A percentile compares a stretch with the other conserved stretches of the same genome.
phyloP scores from a whole-genome alignment of 768 basidiomycete species.

The Boletus reticulatus region DNA sequence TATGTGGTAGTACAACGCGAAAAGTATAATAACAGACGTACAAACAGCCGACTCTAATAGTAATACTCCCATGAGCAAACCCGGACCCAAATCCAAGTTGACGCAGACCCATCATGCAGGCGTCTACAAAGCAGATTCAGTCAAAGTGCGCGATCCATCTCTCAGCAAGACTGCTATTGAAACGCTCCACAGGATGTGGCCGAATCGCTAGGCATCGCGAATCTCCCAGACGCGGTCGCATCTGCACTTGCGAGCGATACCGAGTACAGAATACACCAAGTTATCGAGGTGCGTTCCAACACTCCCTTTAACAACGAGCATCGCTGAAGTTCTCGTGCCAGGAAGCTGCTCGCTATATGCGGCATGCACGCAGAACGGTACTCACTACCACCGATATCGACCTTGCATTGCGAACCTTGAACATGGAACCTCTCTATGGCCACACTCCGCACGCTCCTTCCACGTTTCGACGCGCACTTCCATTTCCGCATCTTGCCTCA shows the following conservation, averaged over 20 bases:
- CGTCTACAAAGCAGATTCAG: conserved; percentile 59
- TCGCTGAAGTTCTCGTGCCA: neutral
- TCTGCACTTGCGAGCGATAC: conserved; percentile 91
- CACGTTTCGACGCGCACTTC: conserved; percentile 43
- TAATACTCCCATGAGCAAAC: conserved; percentile 36
- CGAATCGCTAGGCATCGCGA: conserved; percentile 78
- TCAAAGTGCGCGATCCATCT: conserved; percentile 46
- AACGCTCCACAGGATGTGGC: conserved; percentile 72
- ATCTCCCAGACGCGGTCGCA: conserved; percentile 74
- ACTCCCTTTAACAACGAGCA: neutral
- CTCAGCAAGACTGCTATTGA: conserved; percentile 7
- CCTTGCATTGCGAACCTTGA: conserved; percentile 88
- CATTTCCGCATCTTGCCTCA: conserved; percentile 40
- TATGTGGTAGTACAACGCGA: neutral
- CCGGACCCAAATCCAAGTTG: conserved; percentile 44
- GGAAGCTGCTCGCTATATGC: conserved; percentile 97
- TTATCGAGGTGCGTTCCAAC: conserved; percentile 68
- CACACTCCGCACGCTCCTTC: conserved; percentile 33
- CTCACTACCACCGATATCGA: conserved; percentile 90
- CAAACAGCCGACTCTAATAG: neutral
- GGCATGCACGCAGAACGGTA: conserved; percentile 88
- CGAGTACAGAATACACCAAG: conserved; percentile 93
- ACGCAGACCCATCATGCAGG: conserved; percentile 53
- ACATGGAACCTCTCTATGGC: conserved; percentile 95
- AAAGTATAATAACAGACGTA: neutral